Evolutionary conservation across 1,284 basidiomycete species (phyloP), one percentile per base, ranked within the genome.

Genomic region (Mycena sp.): DNA sequence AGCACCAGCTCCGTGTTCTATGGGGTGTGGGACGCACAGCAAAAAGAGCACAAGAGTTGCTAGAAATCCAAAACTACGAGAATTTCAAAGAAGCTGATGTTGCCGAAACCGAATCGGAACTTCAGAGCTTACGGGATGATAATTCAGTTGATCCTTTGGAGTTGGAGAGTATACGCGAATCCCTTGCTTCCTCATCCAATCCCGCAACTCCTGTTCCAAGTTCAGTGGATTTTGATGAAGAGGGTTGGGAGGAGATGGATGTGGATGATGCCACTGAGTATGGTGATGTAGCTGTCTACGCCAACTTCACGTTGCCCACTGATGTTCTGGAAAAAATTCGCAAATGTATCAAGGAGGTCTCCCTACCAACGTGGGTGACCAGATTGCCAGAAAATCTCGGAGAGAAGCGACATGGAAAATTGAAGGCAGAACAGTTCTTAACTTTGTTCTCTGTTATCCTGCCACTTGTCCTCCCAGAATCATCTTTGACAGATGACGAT

Each of bases 351-450:
- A 17, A 48, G 4, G 43, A 72, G 64, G 56, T 72, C 17, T 49
- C 55, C 10, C 55, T 77, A 28, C 77, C 78, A 28, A 73, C 68
- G 23, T 77, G 73, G 72, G 68, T 74, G 44, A 52, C 71, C 29
- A 63, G 68, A 10, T 74, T 73, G 55, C 77, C 78, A 45, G 53
- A 51, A 25, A 78, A 79, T 66, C 71, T 79, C 38, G 78, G 78
- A n/a, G 74, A 78, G 51, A 58, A 55, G 41, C 68, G 53, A 19
- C 76, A 78, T 68, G 76, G 77, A 26, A 79, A 78, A 61, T 71
- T 79, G 23, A 79, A 77, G 64, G 77, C 77, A 21, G 69, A 76
- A 46, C 67, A 78, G 54, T 75, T 69, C 59, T 61, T 77, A 14
- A 71, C 52, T 14, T 67, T 79, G 0, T 78, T 76, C 48, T 64